A percentile compares a stretch with the other conserved stretches of the same genome.
phyloP scores from a whole-genome alignment of 768 basidiomycete genomes.

The Suillus decipiens region DNA sequence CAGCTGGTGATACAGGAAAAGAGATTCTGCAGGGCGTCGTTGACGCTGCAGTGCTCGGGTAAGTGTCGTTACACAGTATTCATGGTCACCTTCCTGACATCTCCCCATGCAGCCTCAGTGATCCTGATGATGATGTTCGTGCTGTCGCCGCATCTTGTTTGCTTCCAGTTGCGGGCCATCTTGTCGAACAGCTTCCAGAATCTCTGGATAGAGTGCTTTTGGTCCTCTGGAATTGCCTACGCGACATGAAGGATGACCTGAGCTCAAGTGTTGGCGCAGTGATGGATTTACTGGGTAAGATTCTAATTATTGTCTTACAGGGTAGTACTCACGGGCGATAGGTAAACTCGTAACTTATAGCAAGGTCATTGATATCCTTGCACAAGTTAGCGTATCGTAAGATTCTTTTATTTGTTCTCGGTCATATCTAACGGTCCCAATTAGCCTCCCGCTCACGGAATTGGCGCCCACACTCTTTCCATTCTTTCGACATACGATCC shows the following conservation, averaged over 20 bases:
- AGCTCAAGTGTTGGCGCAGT: constrained; percentile 96
- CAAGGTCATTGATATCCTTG: constrained; percentile 76
- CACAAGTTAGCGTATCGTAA: constrained; percentile 68
- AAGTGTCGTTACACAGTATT: constrained; percentile 26
- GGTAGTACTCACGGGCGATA: constrained; percentile 30
- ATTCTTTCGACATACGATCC: constrained; percentile 96
- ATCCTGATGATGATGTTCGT: constrained; percentile 94
- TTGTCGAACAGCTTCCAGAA: constrained; percentile 75
- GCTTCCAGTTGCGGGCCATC: constrained; percentile 79
- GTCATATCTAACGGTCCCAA: constrained; percentile 9
- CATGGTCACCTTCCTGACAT: constrained; percentile 12
- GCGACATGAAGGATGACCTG: constrained; percentile 93
- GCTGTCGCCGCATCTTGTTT: constrained; percentile 93
- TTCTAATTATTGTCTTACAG: constrained; percentile 8
- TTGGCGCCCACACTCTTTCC: constrained; percentile 90
- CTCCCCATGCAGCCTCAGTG: constrained; percentile 63
- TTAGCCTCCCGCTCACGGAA: constrained; percentile 75
- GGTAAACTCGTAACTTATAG: constrained; percentile 82
- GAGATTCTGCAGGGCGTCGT: constrained; percentile 79
- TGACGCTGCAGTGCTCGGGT: constrained; percentile 91
- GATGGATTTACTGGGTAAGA: constrained; percentile 92
- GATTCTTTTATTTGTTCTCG: constrained; percentile 32
- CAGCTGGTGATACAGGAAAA: constrained; percentile 44
- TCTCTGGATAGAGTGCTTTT: constrained; percentile 73
- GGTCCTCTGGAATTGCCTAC: constrained; percentile 89